Percentiles rank a stretch among this genome's conserved stretches.
Evolutionary conservation across 1,284 basidiomycete species (phyloP).

Genomic region (Heliocybe sulcata): DNA sequence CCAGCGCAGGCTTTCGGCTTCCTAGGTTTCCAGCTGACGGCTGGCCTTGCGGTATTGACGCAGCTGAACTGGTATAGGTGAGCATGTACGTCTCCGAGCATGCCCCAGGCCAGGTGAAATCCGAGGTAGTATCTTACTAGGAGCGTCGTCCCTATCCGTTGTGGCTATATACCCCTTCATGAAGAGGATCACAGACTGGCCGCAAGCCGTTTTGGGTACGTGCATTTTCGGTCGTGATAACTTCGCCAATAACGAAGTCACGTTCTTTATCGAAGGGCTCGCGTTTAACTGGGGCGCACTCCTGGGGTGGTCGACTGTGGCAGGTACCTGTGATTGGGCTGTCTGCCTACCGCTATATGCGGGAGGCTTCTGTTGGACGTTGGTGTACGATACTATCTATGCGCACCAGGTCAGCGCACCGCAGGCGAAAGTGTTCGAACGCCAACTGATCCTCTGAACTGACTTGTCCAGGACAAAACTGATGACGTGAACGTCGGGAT

Average conservation of each 20-base stretch:
- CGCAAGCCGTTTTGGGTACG: constrained; percentile 87
- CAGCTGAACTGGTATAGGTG: constrained; percentile 96
- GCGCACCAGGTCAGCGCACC: constrained; percentile 77
- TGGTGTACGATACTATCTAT: constrained; percentile 98
- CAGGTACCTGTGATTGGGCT: constrained; percentile 76
- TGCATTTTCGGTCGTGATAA: constrained; percentile 1
- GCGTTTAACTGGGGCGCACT: constrained; percentile 98
- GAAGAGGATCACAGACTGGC: constrained; percentile 98
- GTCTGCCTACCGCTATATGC: constrained; percentile 87
- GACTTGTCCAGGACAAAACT: constrained; percentile 68
- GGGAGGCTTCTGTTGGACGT: constrained; percentile 88
- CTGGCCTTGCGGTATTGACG: constrained; percentile 84
- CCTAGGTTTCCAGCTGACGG: constrained; percentile 77
- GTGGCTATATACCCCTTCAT: constrained; percentile 93
- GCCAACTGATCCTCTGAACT: constrained; percentile 1
- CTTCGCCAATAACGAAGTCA: not conserved
- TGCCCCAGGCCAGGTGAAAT: not conserved
- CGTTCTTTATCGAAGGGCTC: constrained; percentile 39
- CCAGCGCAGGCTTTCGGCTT: constrained; percentile 76
- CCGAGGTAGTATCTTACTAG: constrained; percentile 72
- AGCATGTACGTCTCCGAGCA: not conserved
- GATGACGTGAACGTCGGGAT: constrained; percentile 91
- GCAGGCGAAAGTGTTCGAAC: no score
- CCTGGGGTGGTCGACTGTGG: constrained; percentile 93
- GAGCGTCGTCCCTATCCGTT: constrained; percentile 83